Percentiles rank a stretch among this genome's conserved stretches.
These are phyloP conservation scores for Wickerhamomyces sp. DNA, from an alignment of 1,139 yeast species.

Conservation along the genomic window DNA sequence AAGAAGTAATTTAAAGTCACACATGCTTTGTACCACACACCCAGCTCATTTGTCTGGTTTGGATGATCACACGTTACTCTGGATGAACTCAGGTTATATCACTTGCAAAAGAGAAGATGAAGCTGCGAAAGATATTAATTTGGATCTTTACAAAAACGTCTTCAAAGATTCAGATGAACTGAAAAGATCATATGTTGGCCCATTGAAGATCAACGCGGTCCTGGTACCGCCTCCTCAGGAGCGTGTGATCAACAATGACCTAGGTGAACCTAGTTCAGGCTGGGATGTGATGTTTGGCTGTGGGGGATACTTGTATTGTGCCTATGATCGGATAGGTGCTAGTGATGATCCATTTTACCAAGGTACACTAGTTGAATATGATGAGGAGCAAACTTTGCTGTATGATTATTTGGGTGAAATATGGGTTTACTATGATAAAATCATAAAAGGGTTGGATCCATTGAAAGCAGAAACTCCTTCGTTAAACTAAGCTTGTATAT, in stretches of 20 bases:
- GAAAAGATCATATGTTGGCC: constrained; percentile 22
- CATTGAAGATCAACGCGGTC: constrained; percentile 28
- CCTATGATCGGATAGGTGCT: constrained; percentile 40
- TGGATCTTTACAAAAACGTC: constrained; percentile 28
- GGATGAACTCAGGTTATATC: constrained; percentile 55
- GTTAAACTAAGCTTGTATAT: too few species aligned
- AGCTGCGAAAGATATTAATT: constrained; percentile 23
- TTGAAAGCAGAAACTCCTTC: constrained; percentile 1
- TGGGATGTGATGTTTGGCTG: constrained; percentile 35
- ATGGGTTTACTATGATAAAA: constrained; percentile 20
- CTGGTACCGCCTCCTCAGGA: constrained; percentile 32
- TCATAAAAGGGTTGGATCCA: constrained; percentile 5
- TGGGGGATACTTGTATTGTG: constrained; percentile 43
- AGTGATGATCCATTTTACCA: constrained; percentile 23
- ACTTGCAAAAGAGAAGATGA: constrained; percentile 44
- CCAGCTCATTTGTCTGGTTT: constrained; percentile 47
- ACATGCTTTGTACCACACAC: constrained; percentile 45
- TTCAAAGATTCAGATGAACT: constrained; percentile 21
- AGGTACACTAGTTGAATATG: constrained; percentile 24
- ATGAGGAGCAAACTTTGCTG: constrained; percentile 12
- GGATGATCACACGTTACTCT: constrained; percentile 39
- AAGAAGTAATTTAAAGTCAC: constrained; percentile 26
- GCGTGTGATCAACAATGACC: constrained; percentile 23
- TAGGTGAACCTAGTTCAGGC: constrained; percentile 30
- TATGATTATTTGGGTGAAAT: constrained; percentile 24